Percentiles rank a stretch among this genome's conserved stretches.
Evolutionary conservation across 1,284 basidiomycete species (phyloP).

Genomic region (Pulchroboletus neoregius): DNA sequence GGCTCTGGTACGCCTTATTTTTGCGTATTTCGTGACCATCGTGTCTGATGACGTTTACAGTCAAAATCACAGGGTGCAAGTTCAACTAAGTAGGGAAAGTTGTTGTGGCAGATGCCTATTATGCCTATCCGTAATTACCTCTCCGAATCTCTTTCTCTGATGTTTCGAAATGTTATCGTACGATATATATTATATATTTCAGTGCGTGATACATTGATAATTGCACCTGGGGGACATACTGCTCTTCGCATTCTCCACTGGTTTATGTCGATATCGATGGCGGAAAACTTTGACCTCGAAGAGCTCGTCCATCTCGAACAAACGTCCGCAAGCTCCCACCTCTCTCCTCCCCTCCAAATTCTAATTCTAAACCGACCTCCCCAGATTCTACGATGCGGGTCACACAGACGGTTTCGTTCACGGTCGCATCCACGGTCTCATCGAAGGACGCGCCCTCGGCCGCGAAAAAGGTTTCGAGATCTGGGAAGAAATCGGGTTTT

Average conservation of each 20-base stretch:
- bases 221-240: not conserved
- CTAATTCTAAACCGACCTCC: constrained; percentile 5
- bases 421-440: constrained; percentile 84
- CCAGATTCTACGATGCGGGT: constrained; percentile 78
- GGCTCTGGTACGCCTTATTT: constrained; percentile 55
- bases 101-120: not conserved
- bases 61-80: constrained; percentile 47
- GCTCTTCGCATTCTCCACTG: not conserved
- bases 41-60: constrained; percentile 27
- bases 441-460: constrained; percentile 90
- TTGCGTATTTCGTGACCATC: not conserved
- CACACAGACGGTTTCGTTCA: constrained; percentile 78
- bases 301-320: constrained; percentile 68
- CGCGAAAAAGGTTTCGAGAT: constrained; percentile 91
- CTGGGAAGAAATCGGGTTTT: constrained; percentile 96
- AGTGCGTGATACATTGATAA: constrained; percentile 7
- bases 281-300: constrained; percentile 56
- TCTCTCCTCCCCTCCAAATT: not conserved
- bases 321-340: constrained; percentile 42
- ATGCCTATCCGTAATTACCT: constrained; percentile 10
- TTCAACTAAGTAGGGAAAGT: constrained; percentile 18
- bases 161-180: constrained; percentile 11
- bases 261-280: too few relatives aligned
- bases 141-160: constrained; percentile 2
- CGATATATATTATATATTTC: constrained; percentile 22